Evolutionary conservation across 1,139 yeast species (phyloP), one percentile per base, ranked within the genome.

Genomic region (Suhomyces ambrosiae): DNA sequence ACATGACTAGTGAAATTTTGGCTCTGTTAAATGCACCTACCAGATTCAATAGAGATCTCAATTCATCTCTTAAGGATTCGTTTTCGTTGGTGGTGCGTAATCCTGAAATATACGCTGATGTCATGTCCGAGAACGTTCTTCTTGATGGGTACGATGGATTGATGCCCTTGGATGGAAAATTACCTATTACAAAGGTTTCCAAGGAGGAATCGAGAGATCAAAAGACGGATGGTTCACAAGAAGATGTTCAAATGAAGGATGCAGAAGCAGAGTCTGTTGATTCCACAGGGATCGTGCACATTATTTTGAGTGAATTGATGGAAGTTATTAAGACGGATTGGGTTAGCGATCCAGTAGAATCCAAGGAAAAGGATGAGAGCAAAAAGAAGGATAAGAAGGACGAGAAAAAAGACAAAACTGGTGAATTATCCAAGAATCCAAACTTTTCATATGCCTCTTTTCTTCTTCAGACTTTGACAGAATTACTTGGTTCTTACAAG

Each of bases 401-500:
- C 11, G 49, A 40, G 32, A 33, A 40, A 7, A 37, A 37, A 19
- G 40, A 30, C 15, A 38, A 38, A 50, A 57, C 52, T 37, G 54
- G 32, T 51, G 71, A 56, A 53, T 61, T 52, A 32, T 68, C 61
- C 52, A 59, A 58, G 33, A 76, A 77, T 45, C 45, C 51, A 9
- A 70, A 76, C 23, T 86, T 83, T 56, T 71, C 82, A 0, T 82
- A 85, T 52, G 79, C 80, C 38, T 74, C 85, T 33, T 86, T 82
- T 54, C 61, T 90, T 28, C 62, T 90, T 27, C 87, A 82, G 50
- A 63, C 79, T 0, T 60, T 89, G 25, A 73, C 83, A 1, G 97
- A 90, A 50, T 64, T 89, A 11, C 60, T 89, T 13, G 79, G 83
- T 2, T 85, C 96, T 1, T 90, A 89, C 59, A 84, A 83, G 48